phyloP scores from a whole-genome alignment of 106 monocot genomes.

The Apostasia ramifera region DNA sequence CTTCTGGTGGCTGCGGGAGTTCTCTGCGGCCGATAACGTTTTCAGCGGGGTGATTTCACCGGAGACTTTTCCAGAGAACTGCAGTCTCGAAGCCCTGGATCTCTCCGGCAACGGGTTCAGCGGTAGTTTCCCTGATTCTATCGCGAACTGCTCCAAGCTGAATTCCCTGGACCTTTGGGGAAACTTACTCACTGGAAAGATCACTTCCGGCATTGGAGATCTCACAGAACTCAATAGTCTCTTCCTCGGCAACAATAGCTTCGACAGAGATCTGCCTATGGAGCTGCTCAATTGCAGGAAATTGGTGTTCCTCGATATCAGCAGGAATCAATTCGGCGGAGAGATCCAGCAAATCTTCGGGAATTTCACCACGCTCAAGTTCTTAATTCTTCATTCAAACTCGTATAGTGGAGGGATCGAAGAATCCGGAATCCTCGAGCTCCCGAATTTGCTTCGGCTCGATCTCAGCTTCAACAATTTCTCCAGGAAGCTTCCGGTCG shows the following conservation, averaged over 20 bases:
- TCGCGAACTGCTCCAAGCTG: slow-evolving; percentile 54
- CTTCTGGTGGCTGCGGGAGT: slow-evolving; percentile 27
- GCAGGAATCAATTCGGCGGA: slow-evolving; percentile 48
- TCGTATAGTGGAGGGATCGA: slow-evolving; percentile 45
- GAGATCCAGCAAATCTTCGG: slow-evolving; percentile 59
- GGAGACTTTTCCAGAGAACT: slow-evolving; percentile 29
- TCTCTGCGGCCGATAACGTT: slow-evolving; percentile 53
- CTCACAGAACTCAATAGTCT: slow-evolving; percentile 35
- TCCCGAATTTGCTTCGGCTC: slow-evolving; percentile 29
- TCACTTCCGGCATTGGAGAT: slow-evolving; percentile 50
- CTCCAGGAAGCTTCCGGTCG: slow-evolving; percentile 39
- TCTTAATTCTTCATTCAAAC: slow-evolving; percentile 51
- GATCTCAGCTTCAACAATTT: slow-evolving; percentile 78
- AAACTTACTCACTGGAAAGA: slow-evolving; percentile 39
- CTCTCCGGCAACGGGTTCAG: slow-evolving; percentile 41
- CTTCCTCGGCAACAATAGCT: slow-evolving; percentile 56
- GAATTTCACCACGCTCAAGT: slow-evolving; percentile 28
- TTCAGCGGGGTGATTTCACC: slow-evolving; percentile 27
- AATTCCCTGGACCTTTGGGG: slow-evolving; percentile 33
- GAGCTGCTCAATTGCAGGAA: slow-evolving; percentile 52
- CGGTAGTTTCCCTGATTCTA: slow-evolving; percentile 44
- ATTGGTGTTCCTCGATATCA: slow-evolving; percentile 62
- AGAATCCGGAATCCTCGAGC: slow-evolving; percentile 47
- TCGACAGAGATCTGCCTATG: slow-evolving; percentile 40
- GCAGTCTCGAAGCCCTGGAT: slow-evolving; percentile 43